phyloP scores from a whole-genome alignment of 768 basidiomycete species.

The Rhodotorula kratochvilovae region DNA sequence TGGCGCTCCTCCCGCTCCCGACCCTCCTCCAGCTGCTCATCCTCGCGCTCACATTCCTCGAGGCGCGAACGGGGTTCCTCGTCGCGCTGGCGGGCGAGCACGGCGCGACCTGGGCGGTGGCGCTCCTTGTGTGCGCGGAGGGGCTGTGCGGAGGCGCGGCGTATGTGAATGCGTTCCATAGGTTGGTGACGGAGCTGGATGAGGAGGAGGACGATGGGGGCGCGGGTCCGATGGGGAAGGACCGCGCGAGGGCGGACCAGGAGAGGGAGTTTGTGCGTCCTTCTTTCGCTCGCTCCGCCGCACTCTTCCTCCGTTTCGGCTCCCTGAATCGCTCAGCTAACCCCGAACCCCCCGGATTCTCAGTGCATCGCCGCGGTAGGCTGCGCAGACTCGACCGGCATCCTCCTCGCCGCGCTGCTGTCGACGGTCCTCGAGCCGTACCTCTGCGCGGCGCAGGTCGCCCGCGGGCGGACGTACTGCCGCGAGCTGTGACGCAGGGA shows the following conservation, averaged over 20 bases:
- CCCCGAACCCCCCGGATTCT: background rate
- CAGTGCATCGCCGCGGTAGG: conserved; percentile 73
- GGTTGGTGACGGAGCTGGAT: conserved; percentile 58
- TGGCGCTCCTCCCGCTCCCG: conserved; percentile 65
- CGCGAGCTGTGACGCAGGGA: conserved; percentile 54
- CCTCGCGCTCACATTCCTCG: conserved; percentile 17
- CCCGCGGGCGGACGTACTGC: conserved; percentile 67
- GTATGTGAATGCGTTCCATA: conserved; percentile 85
- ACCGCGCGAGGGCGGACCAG: conserved; percentile 56
- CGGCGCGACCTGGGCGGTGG: conserved; percentile 54
- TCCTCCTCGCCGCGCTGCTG: conserved; percentile 7
- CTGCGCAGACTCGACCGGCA: conserved; percentile 63
- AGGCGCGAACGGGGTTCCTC: conserved; percentile 14
- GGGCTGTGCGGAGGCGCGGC: conserved; percentile 89
- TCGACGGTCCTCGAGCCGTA: conserved; percentile 50
- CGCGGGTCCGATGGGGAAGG: conserved; percentile 38
- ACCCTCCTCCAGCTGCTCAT: conserved; percentile 48
- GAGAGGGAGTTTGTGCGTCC: conserved; percentile 53
- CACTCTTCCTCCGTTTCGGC: too few relatives aligned
- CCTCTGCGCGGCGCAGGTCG: conserved; percentile 54
- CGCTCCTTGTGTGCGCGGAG: conserved; percentile 74
- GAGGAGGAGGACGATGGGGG: conserved; percentile 55
- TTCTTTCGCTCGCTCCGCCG: background rate
- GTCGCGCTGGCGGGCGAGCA: conserved; percentile 44
- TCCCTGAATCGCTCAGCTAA: background rate